Percentiles rank a stretch among this genome's conserved stretches.
Conservation (phyloP, 2,329 filamentous ascomycete genomes). For the Epichloe sibirici region DNA sequence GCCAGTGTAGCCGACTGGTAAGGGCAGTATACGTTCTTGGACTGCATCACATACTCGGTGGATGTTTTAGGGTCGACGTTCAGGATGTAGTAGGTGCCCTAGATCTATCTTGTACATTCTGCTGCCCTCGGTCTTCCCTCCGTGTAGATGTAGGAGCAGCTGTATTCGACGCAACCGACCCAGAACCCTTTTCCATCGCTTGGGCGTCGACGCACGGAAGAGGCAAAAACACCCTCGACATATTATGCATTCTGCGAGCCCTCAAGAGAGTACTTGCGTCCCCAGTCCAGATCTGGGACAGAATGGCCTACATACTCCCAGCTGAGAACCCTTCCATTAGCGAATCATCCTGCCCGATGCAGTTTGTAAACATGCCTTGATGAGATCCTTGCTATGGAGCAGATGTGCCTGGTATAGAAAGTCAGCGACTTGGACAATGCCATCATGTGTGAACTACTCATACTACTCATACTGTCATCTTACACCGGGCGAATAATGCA, state of each 20-base stretch:
- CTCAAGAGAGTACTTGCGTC: neutral
- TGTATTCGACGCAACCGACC: neutral
- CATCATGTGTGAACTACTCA: neutral
- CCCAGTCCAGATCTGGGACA: neutral
- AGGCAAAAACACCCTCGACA: neutral
- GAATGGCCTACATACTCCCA: neutral
- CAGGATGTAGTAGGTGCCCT: neutral
- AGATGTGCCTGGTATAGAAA: neutral
- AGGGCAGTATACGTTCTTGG: neutral
- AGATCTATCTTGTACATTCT: conserved; percentile 1
- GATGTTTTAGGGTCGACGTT: neutral
- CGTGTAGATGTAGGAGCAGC: neutral
- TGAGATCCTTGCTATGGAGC: neutral
- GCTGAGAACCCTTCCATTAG: neutral
- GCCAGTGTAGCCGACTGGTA: neutral
- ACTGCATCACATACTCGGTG: neutral
- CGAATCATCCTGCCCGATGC: no score
- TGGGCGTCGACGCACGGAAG: neutral
- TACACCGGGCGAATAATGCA: conserved; percentile 1
- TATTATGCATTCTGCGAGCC: neutral
- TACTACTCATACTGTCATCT: neutral
- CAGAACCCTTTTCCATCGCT: conserved; percentile 1
- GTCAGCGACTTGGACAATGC: neutral
- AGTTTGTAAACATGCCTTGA: neutral
- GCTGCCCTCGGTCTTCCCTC: neutral